Base-by-base conservation (phyloP, 2,329 filamentous ascomycete genomes). In the Lachnellula arida region DNA sequence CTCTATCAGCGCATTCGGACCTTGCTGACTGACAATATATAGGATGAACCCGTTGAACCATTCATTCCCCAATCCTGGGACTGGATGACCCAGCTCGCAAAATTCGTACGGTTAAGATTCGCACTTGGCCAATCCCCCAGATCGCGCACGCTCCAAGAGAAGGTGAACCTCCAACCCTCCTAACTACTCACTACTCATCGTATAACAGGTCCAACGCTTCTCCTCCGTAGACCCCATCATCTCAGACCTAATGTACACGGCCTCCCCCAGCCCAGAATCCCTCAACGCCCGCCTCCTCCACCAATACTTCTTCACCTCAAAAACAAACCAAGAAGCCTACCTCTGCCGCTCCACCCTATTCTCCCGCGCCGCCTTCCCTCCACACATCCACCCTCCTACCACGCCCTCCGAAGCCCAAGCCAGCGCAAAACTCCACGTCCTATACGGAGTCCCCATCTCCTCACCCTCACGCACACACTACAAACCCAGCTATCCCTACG, bases 391-490 rank as follows among this genome's bases (percentile, higher is more conserved):
- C 14, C 9, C 50, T n/a, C 19, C 35, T 37, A 34, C 51, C 2
- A 68, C 72, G 42, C 56, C 60, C 19, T 49, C 54, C 7, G 37
- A 51, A 6, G 79, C 81, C 32, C 88, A 90, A 71, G 74, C 81
- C 61, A 86, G 83, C 60, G 88, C 88, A 23, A 87, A 86, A 67
- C 72, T 92, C 23, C 87, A 91, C 68, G 82, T 81, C 60, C 73
- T 89, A 28, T 86, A 83, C 60, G 88, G 88, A 17, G 78, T 81
- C n/a, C 81, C 85, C 0, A 73, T 84, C 5, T 73, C 75, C 2
- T 58, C 63, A 0, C 59, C 63, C 1, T 60, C 57, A 7, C 57
- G 61, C n/a, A 55, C 51, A 11, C 49, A 49, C 25, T 63, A 55
- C 44, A 46, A 48, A 15, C 65, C 63, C 39, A 73, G 71, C 32